Percentiles rank a stretch among this genome's conserved stretches.
These are phyloP conservation scores for Pythium rhizo-oryzae DNA, from an alignment of 352 stramenopile species.

Conservation along the genomic window DNA sequence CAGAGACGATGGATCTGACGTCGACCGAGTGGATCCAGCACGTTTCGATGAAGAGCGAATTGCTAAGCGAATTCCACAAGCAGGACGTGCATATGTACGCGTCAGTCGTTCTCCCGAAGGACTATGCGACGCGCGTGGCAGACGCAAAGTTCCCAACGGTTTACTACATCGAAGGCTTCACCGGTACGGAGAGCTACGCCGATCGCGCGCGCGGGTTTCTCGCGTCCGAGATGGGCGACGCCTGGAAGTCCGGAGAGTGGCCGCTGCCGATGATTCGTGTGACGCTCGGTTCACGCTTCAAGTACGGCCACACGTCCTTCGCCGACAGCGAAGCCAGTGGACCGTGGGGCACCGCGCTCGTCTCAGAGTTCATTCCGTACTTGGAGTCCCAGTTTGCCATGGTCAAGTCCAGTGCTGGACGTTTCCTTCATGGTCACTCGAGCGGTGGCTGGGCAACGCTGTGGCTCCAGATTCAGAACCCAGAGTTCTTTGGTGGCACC, in stretches of 20 bases:
- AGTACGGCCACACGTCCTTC: slow-evolving; percentile 80
- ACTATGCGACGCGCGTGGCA: slow-evolving; percentile 37
- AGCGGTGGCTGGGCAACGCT: slow-evolving; percentile 71
- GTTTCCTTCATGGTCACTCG: slow-evolving; percentile 75
- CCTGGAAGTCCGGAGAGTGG: slow-evolving; percentile 62
- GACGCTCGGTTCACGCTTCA: slow-evolving; percentile 74
- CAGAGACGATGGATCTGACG: slow-evolving; percentile 45
- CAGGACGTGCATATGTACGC: slow-evolving; percentile 73
- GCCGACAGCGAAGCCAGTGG: slow-evolving; percentile 65
- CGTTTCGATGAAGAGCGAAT: slow-evolving; percentile 67
- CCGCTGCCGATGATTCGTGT: slow-evolving; percentile 65
- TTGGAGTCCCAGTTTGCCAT: slow-evolving; percentile 56
- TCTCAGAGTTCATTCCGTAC: slow-evolving; percentile 71
- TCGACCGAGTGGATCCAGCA: slow-evolving; percentile 64
- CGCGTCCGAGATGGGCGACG: slow-evolving; percentile 58
- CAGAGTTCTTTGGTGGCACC: slow-evolving; percentile 70
- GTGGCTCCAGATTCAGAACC: slow-evolving; percentile 77
- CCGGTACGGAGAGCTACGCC: slow-evolving; percentile 62
- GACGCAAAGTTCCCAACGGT: slow-evolving; percentile 51
- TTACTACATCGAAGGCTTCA: slow-evolving; percentile 84
- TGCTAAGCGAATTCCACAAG: slow-evolving; percentile 67
- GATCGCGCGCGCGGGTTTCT: slow-evolving; percentile 65
- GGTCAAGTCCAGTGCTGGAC: slow-evolving; percentile 35
- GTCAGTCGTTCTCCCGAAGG: slow-evolving; percentile 61
- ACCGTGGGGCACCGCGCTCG: slow-evolving; percentile 67